Evolutionary conservation across 805 yeast genomes (phyloP).

Genomic region (Starmera amethionina): DNA sequence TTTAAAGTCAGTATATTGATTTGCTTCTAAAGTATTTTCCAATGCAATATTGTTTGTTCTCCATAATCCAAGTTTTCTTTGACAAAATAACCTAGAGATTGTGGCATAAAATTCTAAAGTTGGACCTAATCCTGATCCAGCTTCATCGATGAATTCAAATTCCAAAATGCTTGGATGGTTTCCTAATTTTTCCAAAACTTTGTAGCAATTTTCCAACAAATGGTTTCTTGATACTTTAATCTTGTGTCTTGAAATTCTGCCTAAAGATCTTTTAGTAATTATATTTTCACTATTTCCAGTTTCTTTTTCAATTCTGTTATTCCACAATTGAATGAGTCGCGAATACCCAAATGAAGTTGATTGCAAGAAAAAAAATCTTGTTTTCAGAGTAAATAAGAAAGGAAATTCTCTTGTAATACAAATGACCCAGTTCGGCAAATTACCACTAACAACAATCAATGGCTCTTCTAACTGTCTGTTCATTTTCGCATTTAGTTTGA

Average conservation of each 20-base stretch:
- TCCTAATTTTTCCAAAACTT: conserved; percentile 69
- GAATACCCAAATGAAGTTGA: conserved; percentile 90
- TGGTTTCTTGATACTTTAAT: conserved; percentile 64
- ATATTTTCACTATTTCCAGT: conserved; percentile 19
- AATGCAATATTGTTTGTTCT: conserved; percentile 31
- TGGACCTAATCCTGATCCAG: conserved; percentile 95
- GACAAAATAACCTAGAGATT: conserved; percentile 67
- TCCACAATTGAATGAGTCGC: conserved; percentile 74
- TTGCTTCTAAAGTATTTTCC: conserved; percentile 20
- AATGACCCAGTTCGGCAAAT: conserved; percentile 78
- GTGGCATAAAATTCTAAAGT: conserved; percentile 85
- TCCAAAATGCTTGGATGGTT: conserved; percentile 75
- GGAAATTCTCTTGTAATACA: conserved; percentile 66
- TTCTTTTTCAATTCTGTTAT: conserved; percentile 33
- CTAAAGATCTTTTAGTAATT: conserved; percentile 32
- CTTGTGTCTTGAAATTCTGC: conserved; percentile 71
- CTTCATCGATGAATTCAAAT: conserved; percentile 82
- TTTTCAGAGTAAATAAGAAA: conserved; percentile 76
- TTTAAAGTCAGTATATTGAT: conserved; percentile 28
- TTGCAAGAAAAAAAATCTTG: conserved; percentile 68
- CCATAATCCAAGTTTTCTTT: conserved; percentile 58
- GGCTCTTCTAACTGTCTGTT: conserved; percentile 87
- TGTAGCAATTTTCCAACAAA: conserved; percentile 67
- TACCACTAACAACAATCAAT: conserved; percentile 74
- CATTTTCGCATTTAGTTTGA: conserved; percentile 78